phyloP scores from a whole-genome alignment of 1,284 basidiomycete genomes.

The Hymenochaete sp. region DNA sequence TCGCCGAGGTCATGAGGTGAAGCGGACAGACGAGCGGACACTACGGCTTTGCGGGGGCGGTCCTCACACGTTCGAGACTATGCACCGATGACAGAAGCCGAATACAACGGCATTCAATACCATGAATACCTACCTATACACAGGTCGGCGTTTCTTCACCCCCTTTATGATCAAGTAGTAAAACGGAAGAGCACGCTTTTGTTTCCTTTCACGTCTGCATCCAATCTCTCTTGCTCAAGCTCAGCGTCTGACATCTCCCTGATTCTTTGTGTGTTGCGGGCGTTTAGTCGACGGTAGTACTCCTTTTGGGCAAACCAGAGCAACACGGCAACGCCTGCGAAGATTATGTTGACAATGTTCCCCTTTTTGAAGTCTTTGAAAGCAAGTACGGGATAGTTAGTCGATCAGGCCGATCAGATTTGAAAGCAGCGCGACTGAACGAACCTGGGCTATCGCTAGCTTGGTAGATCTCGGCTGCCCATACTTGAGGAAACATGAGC shows the following conservation, averaged over 20 bases:
- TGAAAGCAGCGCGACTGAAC: neutral
- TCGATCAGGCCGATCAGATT: neutral
- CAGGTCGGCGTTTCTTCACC: neutral
- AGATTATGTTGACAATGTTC: conserved; percentile 32
- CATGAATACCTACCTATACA: neutral
- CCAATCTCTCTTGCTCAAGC: conserved; percentile 22
- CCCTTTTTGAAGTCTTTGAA: conserved; percentile 29
- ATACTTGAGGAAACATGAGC: neutral
- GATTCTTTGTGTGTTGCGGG: conserved; percentile 21
- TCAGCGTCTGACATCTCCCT: conserved; percentile 23
- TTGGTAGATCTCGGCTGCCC: conserved; percentile 28
- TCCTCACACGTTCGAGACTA: no score
- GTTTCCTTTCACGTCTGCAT: conserved; percentile 28
- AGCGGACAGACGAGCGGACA: no score
- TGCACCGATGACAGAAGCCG: no score
- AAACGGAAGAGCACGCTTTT: conserved; percentile 28
- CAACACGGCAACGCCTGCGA: conserved; percentile 26
- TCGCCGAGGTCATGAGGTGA: no score
- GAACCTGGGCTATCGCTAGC: conserved; percentile 30
- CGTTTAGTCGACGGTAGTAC: conserved; percentile 26
- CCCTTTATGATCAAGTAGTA: conserved; percentile 25
- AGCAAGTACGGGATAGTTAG: neutral
- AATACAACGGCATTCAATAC: no score
- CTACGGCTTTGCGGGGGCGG: no score
- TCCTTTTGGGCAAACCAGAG: conserved; percentile 31